Conservation (phyloP, 2,329 filamentous ascomycete genomes). For the Trichophyton equinum region DNA sequence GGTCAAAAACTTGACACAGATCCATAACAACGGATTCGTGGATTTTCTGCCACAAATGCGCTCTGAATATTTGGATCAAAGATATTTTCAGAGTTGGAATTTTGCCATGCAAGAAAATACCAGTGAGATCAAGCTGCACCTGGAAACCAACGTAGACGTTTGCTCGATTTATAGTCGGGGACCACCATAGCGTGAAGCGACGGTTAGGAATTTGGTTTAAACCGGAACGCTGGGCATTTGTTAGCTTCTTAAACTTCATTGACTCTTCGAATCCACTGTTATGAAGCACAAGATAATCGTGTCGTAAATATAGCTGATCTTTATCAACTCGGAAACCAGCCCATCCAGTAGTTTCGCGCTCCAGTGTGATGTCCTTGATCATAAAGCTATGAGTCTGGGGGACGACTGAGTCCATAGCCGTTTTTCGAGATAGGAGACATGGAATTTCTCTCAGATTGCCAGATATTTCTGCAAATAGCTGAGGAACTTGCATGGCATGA, state of each 20-base stretch:
- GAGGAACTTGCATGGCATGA: conserved; percentile 5
- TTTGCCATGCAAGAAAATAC: conserved; percentile 98
- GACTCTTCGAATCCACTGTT: conserved; percentile 43
- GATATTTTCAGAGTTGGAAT: conserved; percentile 97
- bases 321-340: conserved; percentile 41
- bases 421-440: conserved; percentile 14
- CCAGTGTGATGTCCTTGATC: conserved; percentile 34
- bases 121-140: conserved; percentile 91
- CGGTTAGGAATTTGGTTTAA: conserved; percentile 97
- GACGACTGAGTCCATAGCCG: conserved; percentile 11
- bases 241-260: conserved; percentile 99
- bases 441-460: conserved; percentile 16
- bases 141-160: conserved; percentile 99
- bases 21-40: conserved; percentile 99
- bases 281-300: conserved; percentile 38
- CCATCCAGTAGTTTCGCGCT: conserved; percentile 35
- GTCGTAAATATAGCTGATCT: conserved; percentile 40
- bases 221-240: conserved; percentile 92
- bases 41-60: conserved; percentile 99
- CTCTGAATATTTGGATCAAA: conserved; percentile 96
- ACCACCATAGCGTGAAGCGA: conserved; percentile 98
- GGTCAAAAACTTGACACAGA: conserved; percentile 94
- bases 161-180: conserved; percentile 79
- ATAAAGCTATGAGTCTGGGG: conserved; percentile 26
- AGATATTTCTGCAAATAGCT: conserved; percentile 12